phyloP scores from a whole-genome alignment of 192 early-diverging fungal genomes.

The Backusella tuberculispora region DNA sequence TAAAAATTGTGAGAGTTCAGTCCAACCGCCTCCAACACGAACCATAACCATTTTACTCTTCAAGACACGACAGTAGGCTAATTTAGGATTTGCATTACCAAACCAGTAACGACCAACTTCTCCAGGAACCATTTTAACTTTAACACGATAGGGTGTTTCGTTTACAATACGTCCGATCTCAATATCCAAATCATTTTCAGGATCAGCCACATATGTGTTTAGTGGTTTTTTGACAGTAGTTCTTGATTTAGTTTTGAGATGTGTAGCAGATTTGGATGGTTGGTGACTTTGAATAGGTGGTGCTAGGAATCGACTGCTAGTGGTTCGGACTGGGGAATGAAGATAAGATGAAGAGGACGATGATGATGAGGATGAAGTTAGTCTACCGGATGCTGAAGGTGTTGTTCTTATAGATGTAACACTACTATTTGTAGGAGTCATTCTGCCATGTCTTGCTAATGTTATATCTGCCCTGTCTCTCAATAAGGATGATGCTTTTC shows the following conservation, averaged over 20 bases:
- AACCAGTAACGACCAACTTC: conserved; percentile 68
- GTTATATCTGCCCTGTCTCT: conserved; percentile 19
- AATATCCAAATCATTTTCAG: conserved; percentile 58
- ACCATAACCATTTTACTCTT: conserved; percentile 70
- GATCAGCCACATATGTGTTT: conserved; percentile 48
- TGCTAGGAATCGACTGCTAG: conserved; percentile 4
- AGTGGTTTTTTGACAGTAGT: conserved; percentile 10
- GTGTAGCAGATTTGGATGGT: conserved; percentile 21
- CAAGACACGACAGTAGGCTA: conserved; percentile 67
- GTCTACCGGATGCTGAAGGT: conserved; percentile 6
- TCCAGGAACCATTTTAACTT: conserved; percentile 54
- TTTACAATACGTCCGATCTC: conserved; percentile 66
- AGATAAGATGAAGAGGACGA: neutral
- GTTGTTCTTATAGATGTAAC: neutral
- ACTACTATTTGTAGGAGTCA: conserved; percentile 19
- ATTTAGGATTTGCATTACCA: conserved; percentile 65
- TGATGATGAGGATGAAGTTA: neutral
- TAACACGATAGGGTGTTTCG: conserved; percentile 54
- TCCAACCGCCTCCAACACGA: conserved; percentile 62
- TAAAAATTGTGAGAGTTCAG: conserved; percentile 42
- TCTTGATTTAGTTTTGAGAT: conserved; percentile 3
- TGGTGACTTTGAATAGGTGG: conserved; percentile 9
- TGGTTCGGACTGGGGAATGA: neutral
- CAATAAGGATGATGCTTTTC: conserved; percentile 31
- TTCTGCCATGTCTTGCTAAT: conserved; percentile 5